Base-by-base conservation (phyloP, 208 protist species). In the Trypanosomatidae sp. region DNA sequence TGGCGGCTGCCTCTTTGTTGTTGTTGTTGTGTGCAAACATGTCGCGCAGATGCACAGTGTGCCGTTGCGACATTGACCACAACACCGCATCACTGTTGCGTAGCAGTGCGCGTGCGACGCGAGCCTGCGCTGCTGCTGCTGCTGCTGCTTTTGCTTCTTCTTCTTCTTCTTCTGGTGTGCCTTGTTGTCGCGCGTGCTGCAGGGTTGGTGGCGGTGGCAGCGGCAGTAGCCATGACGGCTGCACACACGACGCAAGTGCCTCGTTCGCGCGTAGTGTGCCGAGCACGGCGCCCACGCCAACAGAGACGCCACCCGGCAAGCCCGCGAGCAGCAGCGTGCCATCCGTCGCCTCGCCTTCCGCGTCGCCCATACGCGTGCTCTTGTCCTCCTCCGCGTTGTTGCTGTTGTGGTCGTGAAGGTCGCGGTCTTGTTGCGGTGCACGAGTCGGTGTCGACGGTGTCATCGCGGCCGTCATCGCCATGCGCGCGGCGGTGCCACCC, bases 241-340 rank as follows among this genome's bases (percentile, higher is more conserved):
- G 51, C 7, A 58, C 7, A 41, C 21, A 6, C 6, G 53, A 25
- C 2, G 59, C 51, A 4, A 88, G 43, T 10, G 24, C 41, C 0
- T 71, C 62, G 48, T 88, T 88, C 6, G 79, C 54, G 13, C 59
- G 54, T 28, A 88, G 68, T 13, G 70, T 75, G 33, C 79, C 79
- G 7, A 84, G 42, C 0, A 81, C 56, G 15, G 79, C 65, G 15
- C 79, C 79, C 22, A 84, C 30, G 16, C 73, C 73, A 8, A 84
- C 71, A 5, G 22, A 35, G 7, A 79, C 59, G 5, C 46, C 53
- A 4, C 56, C 37, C 19, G 78, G 78, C 40, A 88, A 15, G 22
- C 66, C 47, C 38, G 48, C 60, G 25, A 71, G 35, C 22, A 74
- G 39, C 4, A 53, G 40, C 18, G 6, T 19, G 11, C 25, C 10